These are phyloP conservation scores for Curvularia sp. DNA, from an alignment of 2,329 filamentous ascomycete genomes.

Conservation along the genomic window DNA sequence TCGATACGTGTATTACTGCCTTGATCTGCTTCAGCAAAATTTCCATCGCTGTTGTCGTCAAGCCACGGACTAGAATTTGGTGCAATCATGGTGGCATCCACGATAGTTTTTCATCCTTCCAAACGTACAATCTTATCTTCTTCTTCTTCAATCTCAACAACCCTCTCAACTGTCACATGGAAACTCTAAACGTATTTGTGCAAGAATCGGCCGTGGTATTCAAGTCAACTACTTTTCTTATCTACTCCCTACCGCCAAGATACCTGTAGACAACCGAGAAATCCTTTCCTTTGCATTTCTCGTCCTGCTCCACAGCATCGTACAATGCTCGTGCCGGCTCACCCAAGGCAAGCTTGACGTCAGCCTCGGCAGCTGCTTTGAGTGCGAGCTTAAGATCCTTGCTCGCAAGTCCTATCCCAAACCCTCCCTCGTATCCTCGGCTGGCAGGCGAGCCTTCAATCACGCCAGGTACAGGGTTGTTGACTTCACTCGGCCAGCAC, in stretches of 20 bases:
- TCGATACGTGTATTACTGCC: constrained; percentile 28
- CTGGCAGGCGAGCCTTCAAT: constrained; percentile 76
- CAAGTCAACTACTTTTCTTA: neutral
- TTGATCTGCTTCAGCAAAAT: constrained; percentile 14
- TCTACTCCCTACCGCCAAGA: constrained; percentile 56
- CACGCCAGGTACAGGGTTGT: constrained; percentile 91
- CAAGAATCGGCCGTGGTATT: neutral
- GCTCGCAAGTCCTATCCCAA: constrained; percentile 59
- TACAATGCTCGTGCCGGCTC: constrained; percentile 57
- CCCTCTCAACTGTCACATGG: neutral
- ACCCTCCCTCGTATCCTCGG: constrained; percentile 69
- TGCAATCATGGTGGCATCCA: constrained; percentile 1
- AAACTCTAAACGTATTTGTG: neutral
- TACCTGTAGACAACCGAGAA: constrained; percentile 61
- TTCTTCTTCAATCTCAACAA: neutral
- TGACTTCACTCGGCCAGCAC: constrained; percentile 95
- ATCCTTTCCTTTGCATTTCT: constrained; percentile 58
- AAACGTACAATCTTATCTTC: constrained; percentile 11
- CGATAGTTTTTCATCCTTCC: neutral
- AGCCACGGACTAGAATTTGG: neutral
- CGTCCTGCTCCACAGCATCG: constrained; percentile 53
- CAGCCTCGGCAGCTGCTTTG: constrained; percentile 55
- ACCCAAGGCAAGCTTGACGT: constrained; percentile 56
- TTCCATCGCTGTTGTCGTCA: constrained; percentile 8
- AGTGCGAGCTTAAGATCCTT: constrained; percentile 60